Base-by-base conservation (phyloP, 139 green algal genomes). In the Edaphochlamys debaryana region DNA sequence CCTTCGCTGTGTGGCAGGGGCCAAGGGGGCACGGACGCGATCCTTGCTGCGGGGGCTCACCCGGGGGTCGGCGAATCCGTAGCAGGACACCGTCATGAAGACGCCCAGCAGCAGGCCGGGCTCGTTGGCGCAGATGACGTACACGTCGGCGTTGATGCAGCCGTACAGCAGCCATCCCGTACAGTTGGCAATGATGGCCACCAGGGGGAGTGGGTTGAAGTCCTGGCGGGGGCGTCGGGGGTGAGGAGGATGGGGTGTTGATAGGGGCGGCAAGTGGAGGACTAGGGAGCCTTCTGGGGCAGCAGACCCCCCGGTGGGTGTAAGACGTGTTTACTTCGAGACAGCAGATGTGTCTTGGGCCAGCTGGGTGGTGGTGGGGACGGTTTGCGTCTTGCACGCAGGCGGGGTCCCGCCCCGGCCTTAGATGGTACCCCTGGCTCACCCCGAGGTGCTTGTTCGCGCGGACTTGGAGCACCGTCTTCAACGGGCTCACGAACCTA, bases 101-200 rank as follows among this genome's bases (percentile, higher is more conserved):
- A 87, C 15, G 22, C 84, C 87, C 4, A 91, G 41, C 48, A 87
- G 68, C 32, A 89, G 67, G 19, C 87, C 87, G 11, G 81, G 79
- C 69, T 78, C 69, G 69, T 90, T 90, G n/a, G 86, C 80, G 4
- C 62, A 30, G 74, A 87, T 86, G 67, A 90, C 79, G 73, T 87
- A 90, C 20, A 56, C 62, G 70, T 90, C 86, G 4, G 27, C 48
- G 25, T 80, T 81, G 54, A 90, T 58, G 79, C 82, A 87, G n/a
- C 79, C 80, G 73, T 90, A 90, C 52, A 80, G 54, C 41, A 86
- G 60, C 72, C 85, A 90, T 7, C 40, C 64, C 30, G 70, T 69
- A 45, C 74, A 85, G 72, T 90, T 90, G 74, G 86, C 86, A 36
- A 90, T 90, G n/a, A 86, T 87, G 52, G 82, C 82, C 20, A 87